These are phyloP conservation scores for Aureobasidium sp. DNA, from an alignment of 2,329 filamentous ascomycete species.

Conservation along the genomic window DNA sequence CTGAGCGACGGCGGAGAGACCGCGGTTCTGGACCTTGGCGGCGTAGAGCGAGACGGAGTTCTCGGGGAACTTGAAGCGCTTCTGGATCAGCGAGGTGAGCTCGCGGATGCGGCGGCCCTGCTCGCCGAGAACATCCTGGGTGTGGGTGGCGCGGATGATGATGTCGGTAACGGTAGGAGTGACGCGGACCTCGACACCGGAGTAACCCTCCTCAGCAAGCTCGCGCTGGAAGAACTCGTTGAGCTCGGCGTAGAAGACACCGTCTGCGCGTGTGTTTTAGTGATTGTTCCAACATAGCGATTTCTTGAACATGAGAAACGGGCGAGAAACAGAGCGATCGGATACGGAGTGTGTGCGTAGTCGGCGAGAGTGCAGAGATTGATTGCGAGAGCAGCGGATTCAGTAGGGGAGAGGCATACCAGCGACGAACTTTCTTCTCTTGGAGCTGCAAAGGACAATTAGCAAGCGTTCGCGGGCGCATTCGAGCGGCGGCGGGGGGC, in stretches of 20 bases:
- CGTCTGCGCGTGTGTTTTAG: constrained; percentile 50
- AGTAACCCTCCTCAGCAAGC: constrained; percentile 99
- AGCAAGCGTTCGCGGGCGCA: constrained; percentile 5
- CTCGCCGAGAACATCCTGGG: constrained; percentile 99
- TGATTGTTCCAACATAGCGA: constrained; percentile 14
- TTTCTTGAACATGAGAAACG: background rate
- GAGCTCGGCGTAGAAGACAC: constrained; percentile 99
- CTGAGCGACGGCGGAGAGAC: constrained; percentile 98
- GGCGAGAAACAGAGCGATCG: background rate
- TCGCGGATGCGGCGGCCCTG: constrained; percentile 99
- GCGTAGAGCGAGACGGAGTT: constrained; percentile 99
- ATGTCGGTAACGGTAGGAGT: constrained; percentile 99
- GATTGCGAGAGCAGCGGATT: constrained; percentile 4
- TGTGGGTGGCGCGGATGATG: constrained; percentile 99
- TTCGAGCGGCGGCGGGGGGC: no score
- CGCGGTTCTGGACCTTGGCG: constrained; percentile 99
- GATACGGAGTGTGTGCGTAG: background rate
- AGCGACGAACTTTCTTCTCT: constrained; percentile 67
- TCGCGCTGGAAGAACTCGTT: constrained; percentile 99
- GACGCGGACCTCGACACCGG: constrained; percentile 98
- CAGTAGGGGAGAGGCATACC: constrained; percentile 27
- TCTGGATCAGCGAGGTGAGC: constrained; percentile 99
- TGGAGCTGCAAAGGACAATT: constrained; percentile 54
- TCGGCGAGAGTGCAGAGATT: background rate
- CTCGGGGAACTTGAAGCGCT: constrained; percentile 99